phyloP scores from a whole-genome alignment of 2,329 filamentous ascomycete species.

The Seiridium unicorne region DNA sequence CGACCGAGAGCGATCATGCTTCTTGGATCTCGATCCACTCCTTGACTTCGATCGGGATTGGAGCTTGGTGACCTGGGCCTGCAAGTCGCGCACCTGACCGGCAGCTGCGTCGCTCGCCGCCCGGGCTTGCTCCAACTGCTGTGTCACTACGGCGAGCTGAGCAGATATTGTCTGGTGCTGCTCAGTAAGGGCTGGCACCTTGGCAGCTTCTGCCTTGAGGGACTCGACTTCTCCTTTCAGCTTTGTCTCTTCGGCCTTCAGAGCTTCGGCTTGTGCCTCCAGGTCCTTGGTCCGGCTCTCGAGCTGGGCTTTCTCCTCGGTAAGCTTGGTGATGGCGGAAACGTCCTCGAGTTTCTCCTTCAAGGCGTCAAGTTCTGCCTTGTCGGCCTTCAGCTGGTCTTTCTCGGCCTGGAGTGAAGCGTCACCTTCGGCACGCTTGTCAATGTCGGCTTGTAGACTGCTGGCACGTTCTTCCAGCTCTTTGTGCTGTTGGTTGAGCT shows the following conservation, averaged over 20 bases:
- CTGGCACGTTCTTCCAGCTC: conserved; percentile 22
- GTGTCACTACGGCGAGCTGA: conserved; percentile 11
- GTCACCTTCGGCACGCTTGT: conserved; percentile 14
- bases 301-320: conserved; percentile 22
- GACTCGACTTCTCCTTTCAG: conserved; percentile 10
- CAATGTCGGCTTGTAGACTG: conserved; percentile 22
- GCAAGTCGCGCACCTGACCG: conserved; percentile 17
- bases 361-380: conserved; percentile 12
- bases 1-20: conserved; percentile 23
- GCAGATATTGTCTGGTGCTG: conserved; percentile 19
- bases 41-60: conserved; percentile 18
- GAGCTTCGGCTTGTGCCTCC: not conserved
- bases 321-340: conserved; percentile 14
- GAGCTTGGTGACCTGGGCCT: conserved; percentile 13
- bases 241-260: conserved; percentile 13
- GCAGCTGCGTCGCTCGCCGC: conserved; percentile 5
- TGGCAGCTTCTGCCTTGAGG: conserved; percentile 16
- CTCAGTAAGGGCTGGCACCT: conserved; percentile 18
- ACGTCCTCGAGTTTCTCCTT: conserved; percentile 22
- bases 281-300: conserved; percentile 13
- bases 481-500: conserved; percentile 22
- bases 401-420: conserved; percentile 7
- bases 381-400: conserved; percentile 13
- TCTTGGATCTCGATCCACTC: conserved; percentile 22
- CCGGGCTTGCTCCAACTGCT: conserved; percentile 13